Conservation (phyloP, 208 protist genomes). For the Acanthamoeba castellanii region DNA sequence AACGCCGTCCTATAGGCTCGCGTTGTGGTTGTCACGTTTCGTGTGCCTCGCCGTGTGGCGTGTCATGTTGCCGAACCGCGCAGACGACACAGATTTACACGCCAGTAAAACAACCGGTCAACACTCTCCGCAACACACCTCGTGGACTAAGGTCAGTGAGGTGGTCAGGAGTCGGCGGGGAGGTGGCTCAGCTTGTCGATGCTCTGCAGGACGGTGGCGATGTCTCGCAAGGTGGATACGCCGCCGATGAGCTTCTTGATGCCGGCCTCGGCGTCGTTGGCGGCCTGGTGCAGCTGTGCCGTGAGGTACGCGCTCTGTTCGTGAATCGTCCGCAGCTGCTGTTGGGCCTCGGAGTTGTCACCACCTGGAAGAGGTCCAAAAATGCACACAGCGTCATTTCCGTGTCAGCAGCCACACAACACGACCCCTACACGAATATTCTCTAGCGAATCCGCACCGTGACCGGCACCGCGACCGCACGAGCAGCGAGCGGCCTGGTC, state of each 20-base stretch:
- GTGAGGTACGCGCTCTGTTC: conserved; percentile 54
- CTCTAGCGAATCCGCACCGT: not conserved
- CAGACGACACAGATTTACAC: no score
- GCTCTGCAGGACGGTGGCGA: conserved; percentile 39
- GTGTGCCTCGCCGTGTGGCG: no score
- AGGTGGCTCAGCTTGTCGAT: conserved; percentile 60
- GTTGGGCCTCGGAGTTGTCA: not conserved
- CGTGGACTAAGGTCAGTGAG: no score
- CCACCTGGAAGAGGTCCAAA: not conserved
- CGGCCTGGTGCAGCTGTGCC: conserved; percentile 62
- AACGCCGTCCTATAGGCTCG: no score
- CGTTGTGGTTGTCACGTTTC: no score
- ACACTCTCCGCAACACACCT: no score
- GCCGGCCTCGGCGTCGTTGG: conserved; percentile 60
- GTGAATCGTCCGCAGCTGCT: conserved; percentile 56
- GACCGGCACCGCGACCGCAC: not conserved
- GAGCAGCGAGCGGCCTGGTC: not conserved
- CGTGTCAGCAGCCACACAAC: not conserved
- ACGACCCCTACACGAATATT: no score
- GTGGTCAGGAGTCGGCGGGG: not conserved
- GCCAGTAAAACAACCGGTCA: no score
- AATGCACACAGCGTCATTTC: not conserved
- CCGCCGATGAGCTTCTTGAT: conserved; percentile 53
- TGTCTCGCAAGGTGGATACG: conserved; percentile 52
- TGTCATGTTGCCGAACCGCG: no score